Conservation (phyloP, 2,329 filamentous ascomycete genomes). For the Talaromyces sp. region DNA sequence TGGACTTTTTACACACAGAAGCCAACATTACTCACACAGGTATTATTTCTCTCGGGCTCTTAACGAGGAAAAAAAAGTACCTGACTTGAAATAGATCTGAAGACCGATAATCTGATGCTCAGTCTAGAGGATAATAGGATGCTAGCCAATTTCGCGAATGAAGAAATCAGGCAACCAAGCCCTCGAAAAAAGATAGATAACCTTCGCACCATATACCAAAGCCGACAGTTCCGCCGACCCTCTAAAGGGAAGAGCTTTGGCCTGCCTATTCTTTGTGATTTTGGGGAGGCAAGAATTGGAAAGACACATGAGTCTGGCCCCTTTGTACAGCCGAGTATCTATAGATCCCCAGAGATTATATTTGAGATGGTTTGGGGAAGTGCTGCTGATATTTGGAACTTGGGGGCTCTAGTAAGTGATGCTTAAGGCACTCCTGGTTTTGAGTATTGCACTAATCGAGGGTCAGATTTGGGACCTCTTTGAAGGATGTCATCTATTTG, state of each 20-base stretch:
- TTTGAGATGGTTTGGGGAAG: constrained; percentile 50
- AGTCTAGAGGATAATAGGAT: constrained; percentile 32
- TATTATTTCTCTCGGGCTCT: constrained; percentile 11
- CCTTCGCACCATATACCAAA: constrained; percentile 34
- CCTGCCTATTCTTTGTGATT: constrained; percentile 38
- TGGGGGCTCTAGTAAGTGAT: constrained; percentile 50
- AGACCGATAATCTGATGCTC: constrained; percentile 47
- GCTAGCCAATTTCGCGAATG: constrained; percentile 32
- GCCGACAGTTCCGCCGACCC: constrained; percentile 27
- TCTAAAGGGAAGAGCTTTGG: constrained; percentile 21
- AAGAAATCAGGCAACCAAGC: constrained; percentile 29
- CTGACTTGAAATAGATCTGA: constrained; percentile 37
- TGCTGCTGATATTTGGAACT: constrained; percentile 55
- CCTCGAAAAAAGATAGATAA: constrained; percentile 32
- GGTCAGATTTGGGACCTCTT: constrained; percentile 53
- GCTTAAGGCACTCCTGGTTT: constrained; percentile 9
- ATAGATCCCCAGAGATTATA: constrained; percentile 47
- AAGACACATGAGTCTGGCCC: constrained; percentile 40
- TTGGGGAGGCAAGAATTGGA: constrained; percentile 39
- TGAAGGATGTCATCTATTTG: constrained; percentile 44
- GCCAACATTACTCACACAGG: constrained; percentile 37
- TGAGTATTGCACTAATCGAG: constrained; percentile 14
- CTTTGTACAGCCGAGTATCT: constrained; percentile 45
- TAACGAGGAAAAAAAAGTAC: neutral
- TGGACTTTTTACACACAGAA: constrained; percentile 42